These are phyloP conservation scores for Solanum habrochaites DNA, from an alignment of 257 asterid species.

Conservation along the genomic window DNA sequence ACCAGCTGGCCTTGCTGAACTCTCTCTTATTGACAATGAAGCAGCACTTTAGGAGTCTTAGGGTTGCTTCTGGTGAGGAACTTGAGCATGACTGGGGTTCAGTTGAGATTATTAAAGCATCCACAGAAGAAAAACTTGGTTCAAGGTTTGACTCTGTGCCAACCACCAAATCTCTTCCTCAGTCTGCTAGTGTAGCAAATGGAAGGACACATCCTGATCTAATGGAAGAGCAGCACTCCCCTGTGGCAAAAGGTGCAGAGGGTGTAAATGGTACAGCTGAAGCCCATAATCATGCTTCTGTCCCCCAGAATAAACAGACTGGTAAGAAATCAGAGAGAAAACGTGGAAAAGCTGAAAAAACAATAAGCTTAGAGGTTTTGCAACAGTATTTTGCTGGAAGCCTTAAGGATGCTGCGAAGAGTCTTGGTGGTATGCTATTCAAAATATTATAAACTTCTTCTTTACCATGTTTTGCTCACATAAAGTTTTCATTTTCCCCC, in stretches of 20 bases:
- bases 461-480: not conserved
- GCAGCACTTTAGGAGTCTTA: constrained; percentile 63
- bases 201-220: constrained; percentile 29
- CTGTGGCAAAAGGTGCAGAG: constrained; percentile 24
- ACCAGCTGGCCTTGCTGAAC: constrained; percentile 50
- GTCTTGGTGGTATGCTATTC: constrained; percentile 72
- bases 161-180: constrained; percentile 28
- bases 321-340: constrained; percentile 68
- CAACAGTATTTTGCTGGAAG: constrained; percentile 88
- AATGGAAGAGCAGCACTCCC: constrained; percentile 18
- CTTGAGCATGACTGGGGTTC: constrained; percentile 64
- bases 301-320: constrained; percentile 23
- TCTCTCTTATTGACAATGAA: constrained; percentile 64
- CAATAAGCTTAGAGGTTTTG: constrained; percentile 80
- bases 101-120: constrained; percentile 49
- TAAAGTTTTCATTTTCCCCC: not conserved
- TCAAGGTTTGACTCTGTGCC: constrained; percentile 21
- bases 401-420: constrained; percentile 88
- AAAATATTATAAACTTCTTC: not conserved
- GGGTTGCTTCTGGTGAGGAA: constrained; percentile 79
- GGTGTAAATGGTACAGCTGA: constrained; percentile 20
- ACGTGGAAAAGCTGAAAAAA: constrained; percentile 87
- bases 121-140: constrained; percentile 31
- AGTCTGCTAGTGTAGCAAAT: constrained; percentile 18
- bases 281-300: constrained; percentile 22